Evolutionary conservation across 495 filamentous ascomycete genomes (phyloP).

Genomic region (Penicillium steckii): DNA sequence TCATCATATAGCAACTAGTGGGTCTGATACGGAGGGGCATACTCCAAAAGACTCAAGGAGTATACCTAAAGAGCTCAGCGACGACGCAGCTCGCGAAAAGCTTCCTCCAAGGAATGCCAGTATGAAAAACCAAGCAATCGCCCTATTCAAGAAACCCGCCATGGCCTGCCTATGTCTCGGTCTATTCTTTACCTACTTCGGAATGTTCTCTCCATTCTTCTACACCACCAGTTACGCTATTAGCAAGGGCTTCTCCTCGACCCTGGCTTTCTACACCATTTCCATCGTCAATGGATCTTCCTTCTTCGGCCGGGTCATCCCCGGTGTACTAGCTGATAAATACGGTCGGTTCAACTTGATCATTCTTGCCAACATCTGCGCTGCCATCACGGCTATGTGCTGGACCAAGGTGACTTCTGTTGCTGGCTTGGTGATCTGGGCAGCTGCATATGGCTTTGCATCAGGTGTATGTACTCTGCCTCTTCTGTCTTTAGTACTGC

Average conservation of each 20-base stretch:
- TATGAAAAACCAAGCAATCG: no score
- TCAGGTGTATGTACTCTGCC: conserved; percentile 32
- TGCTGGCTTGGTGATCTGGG: conserved; percentile 35
- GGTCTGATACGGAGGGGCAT: not conserved
- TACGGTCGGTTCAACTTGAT: conserved; percentile 70
- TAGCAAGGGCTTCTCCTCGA: conserved; percentile 31
- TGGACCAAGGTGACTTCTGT: conserved; percentile 37
- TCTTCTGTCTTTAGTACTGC: not conserved
- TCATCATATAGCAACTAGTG: not conserved
- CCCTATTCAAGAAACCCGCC: conserved; percentile 13
- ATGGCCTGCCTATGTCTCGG: conserved; percentile 49
- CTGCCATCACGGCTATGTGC: conserved; percentile 48
- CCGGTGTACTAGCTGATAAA: conserved; percentile 64
- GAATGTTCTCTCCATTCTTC: conserved; percentile 50
- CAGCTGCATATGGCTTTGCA: conserved; percentile 37
- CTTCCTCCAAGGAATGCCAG: no score
- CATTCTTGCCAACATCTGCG: conserved; percentile 54
- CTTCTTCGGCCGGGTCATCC: conserved; percentile 38
- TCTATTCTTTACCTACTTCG: conserved; percentile 44
- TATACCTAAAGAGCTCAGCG: no score
- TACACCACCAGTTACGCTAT: conserved; percentile 39
- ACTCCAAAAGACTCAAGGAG: not conserved
- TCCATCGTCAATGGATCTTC: conserved; percentile 49
- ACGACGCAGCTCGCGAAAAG: no score
- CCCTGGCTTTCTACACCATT: conserved; percentile 42